Base-by-base conservation (phyloP, 208 protist species). In the Angomonas ambiguus region DNA sequence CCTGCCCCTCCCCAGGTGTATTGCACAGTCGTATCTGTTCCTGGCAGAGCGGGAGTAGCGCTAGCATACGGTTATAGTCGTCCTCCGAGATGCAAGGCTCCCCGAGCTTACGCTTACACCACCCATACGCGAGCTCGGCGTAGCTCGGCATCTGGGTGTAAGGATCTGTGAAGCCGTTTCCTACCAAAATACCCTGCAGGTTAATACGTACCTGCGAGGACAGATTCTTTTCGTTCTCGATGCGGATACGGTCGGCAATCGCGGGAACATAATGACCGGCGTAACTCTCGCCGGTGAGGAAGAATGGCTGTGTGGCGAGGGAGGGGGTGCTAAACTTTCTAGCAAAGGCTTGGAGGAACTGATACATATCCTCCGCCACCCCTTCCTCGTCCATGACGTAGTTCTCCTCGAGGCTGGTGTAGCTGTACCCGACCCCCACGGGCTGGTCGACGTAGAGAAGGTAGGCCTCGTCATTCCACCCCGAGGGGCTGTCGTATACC, bases 401-500 rank as follows among this genome's bases (percentile, higher is more conserved):
- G 65, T 87, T 78, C n/a, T 32, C 64, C 28, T 51, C 57, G 53
- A 76, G 53, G 20, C 32, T 57, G 11, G 66, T 75, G 66, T 93
- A 95, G 27, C 77, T 90, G 77, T 93, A 98, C 34, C 94, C 95
- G 27, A 89, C 78, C 18, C 93, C 93, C 20, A 77, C 77, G 1
- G 93, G 88, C 78, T 97, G 91, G 66, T 98, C 95, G 38, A 98
- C 80, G 53, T 84, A 97, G 56, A 98, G 62, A 10, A 98, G 41
- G 74, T 88, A 94, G 24, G 87, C 87, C 25, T 92, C 45, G 31
- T 78, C 71, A 62, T 91, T 95, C 91, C 92, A 98, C 28, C 74
- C 80, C 57, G 80, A 92, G 2, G 71, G 60, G 70, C 96, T 94
- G 62, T 77, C 76, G 63, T 87, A 66, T 20, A 71, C 55, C 27